Evolutionary conservation across 2,329 filamentous ascomycete species (phyloP).

Genomic region (Ophiobolus disseminans): DNA sequence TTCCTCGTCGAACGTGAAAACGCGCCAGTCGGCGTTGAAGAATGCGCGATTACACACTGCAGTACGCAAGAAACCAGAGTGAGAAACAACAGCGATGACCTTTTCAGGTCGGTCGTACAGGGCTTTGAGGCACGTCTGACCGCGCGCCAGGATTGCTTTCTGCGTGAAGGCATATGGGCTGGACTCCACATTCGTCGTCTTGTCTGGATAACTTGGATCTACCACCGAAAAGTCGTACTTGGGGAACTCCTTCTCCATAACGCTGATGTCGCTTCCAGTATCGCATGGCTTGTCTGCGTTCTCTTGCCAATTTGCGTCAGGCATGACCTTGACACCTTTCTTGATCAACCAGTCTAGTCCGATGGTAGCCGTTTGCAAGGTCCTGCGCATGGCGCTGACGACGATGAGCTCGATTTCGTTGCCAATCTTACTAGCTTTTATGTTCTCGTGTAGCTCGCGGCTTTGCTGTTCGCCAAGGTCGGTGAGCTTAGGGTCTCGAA

Average conservation of each 20-base stretch:
- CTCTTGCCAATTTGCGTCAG: conserved; percentile 70
- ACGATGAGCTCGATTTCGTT: conserved; percentile 63
- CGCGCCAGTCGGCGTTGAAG: conserved; percentile 69
- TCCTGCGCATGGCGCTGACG: conserved; percentile 70
- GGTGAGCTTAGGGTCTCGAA: conserved; percentile 53
- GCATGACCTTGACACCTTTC: conserved; percentile 58
- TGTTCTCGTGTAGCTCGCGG: conserved; percentile 46
- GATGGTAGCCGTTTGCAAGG: conserved; percentile 68
- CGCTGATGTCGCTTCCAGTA: conserved; percentile 59
- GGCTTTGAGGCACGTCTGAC: conserved; percentile 57
- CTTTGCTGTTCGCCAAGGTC: conserved; percentile 53
- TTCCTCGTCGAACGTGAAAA: conserved; percentile 63
- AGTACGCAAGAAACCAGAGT: conserved; percentile 68
- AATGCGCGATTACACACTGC: conserved; percentile 60
- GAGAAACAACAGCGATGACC: conserved; percentile 69
- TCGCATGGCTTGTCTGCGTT: conserved; percentile 65
- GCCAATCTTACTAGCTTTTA: conserved; percentile 47
- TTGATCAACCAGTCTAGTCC: conserved; percentile 65
- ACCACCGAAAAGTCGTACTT: conserved; percentile 63
- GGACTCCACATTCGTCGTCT: conserved; percentile 54
- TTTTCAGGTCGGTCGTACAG: conserved; percentile 65
- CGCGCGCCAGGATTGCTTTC: conserved; percentile 63
- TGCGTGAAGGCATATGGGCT: conserved; percentile 62
- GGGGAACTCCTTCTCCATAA: conserved; percentile 60
- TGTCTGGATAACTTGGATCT: conserved; percentile 69